These are phyloP conservation scores for Cercospora berteroae DNA, from an alignment of 2,329 filamentous ascomycete species.

Conservation along the genomic window DNA sequence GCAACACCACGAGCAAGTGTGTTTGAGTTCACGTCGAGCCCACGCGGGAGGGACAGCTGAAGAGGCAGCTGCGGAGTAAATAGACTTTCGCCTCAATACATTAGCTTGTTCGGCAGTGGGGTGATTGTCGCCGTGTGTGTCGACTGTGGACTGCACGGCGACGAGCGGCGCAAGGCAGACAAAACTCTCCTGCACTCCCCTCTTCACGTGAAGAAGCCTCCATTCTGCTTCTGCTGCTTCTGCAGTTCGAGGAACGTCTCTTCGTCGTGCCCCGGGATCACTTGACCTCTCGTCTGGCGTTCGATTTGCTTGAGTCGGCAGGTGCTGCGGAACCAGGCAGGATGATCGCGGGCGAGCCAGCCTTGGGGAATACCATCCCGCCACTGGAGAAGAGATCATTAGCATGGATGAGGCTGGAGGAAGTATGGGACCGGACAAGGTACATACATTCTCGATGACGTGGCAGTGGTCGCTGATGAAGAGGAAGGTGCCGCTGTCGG, in stretches of 20 bases:
- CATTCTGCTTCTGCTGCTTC: conserved; percentile 19
- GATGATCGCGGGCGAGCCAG: conserved; percentile 40
- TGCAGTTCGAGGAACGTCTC: conserved; percentile 32
- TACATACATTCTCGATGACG: conserved; percentile 39
- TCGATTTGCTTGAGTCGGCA: conserved; percentile 37
- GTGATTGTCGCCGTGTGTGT: background rate
- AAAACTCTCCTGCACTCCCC: background rate
- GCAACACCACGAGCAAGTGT: background rate
- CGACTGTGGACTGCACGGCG: background rate
- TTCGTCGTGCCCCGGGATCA: conserved; percentile 41
- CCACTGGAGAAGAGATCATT: conserved; percentile 28
- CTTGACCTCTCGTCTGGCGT: conserved; percentile 32
- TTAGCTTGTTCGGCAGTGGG: conserved; percentile 10
- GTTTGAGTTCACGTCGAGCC: background rate
- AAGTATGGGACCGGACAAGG: background rate
- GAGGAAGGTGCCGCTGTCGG: conserved; percentile 36
- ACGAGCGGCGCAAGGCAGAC: background rate
- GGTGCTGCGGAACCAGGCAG: conserved; percentile 38
- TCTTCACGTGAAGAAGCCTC: conserved; percentile 24
- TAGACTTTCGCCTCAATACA: conserved; percentile 13
- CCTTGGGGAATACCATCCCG: conserved; percentile 39
- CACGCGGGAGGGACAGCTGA: background rate
- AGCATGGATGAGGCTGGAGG: background rate
- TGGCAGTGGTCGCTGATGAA: conserved; percentile 40
- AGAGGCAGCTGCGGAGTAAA: background rate